Evolutionary conservation across 2,329 filamentous ascomycete species (phyloP), one percentile per base, ranked within the genome.

Genomic region (Hypoxylon sp.): DNA sequence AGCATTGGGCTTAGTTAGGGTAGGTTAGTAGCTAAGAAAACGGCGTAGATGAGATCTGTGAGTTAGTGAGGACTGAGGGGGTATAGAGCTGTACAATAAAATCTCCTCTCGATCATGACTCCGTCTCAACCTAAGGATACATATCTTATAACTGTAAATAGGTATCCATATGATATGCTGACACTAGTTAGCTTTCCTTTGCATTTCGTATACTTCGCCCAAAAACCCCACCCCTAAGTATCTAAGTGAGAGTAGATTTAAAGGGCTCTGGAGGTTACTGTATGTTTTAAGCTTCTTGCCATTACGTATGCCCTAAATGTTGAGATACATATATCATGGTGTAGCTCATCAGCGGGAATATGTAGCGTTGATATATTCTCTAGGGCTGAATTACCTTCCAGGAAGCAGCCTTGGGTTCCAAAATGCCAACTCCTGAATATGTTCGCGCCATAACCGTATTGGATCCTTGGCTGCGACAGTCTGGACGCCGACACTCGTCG

Each of bases 391-490:
- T 61, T 38, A 67, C 21, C 23, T 57, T 19, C 43, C 49, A 6
- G 55, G 56, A 60, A 69, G 41, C 3, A 72, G 46, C 30, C 21
- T 53, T n/a, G 69, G 69, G 14, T 70, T 69, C 46, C 62, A 63
- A 48, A 49, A 58, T 6, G 59, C 56, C 19, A 72, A 34, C 56
- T 73, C 71, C 25, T 60, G 46, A 49, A 77, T 38, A 64, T 78
- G 73, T 53, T 75, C 68, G 13, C 46, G 55, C 74, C 76, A 78
- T n/a, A 62, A 36, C 50, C 56, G 51, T 9, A 76, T 30, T 0
- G 72, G 69, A 25, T 75, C 68, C n/a, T 41, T 55, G 4, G 46
- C 45, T 2, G 30, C 38, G 5, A 46, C 17, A 17, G 36, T 11
- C 19, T 50, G 55, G 9, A 21, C 28, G 14, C 23, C 21, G 25